These are phyloP conservation scores for Crassisporium funariophilum DNA, from an alignment of 768 basidiomycete genomes.

Conservation along the genomic window DNA sequence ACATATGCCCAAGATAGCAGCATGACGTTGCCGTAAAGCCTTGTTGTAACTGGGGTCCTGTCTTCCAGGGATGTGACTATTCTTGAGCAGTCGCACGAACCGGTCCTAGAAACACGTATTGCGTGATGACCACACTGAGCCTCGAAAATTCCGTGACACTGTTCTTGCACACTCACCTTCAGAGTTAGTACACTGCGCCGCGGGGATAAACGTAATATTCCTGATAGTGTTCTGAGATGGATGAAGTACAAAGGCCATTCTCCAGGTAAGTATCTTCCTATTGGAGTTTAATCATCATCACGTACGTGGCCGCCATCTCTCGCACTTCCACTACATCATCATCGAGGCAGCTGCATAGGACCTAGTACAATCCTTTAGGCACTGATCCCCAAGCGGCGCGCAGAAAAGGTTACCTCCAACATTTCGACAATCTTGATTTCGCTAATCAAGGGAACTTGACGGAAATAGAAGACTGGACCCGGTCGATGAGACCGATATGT, in stretches of 20 bases:
- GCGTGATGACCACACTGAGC: constrained; percentile 6
- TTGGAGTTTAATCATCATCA: constrained; percentile 6
- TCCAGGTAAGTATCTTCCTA: not conserved
- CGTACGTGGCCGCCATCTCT: constrained; percentile 85
- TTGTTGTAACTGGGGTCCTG: constrained; percentile 66
- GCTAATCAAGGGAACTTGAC: constrained; percentile 78
- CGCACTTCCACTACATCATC: constrained; percentile 90
- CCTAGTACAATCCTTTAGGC: constrained; percentile 38
- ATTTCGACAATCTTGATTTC: constrained; percentile 79
- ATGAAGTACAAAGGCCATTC: constrained; percentile 6
- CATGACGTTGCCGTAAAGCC: constrained; percentile 79
- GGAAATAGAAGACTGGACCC: constrained; percentile 77
- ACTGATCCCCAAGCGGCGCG: not conserved
- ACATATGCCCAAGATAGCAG: constrained; percentile 92
- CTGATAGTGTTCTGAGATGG: constrained; percentile 65
- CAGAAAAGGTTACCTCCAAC: constrained; percentile 56
- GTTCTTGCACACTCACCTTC: constrained; percentile 46
- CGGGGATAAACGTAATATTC: constrained; percentile 80
- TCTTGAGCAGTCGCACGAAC: constrained; percentile 74
- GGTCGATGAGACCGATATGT: not conserved
- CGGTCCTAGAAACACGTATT: constrained; percentile 53
- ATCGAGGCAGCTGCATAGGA: constrained; percentile 77
- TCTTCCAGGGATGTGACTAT: constrained; percentile 64
- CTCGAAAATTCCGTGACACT: not conserved
- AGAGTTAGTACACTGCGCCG: constrained; percentile 74